Percentiles rank a stretch among this genome's conserved stretches.
These are phyloP conservation scores for Dactylellina cionopaga DNA, from an alignment of 2,329 filamentous ascomycete genomes.

Conservation along the genomic window DNA sequence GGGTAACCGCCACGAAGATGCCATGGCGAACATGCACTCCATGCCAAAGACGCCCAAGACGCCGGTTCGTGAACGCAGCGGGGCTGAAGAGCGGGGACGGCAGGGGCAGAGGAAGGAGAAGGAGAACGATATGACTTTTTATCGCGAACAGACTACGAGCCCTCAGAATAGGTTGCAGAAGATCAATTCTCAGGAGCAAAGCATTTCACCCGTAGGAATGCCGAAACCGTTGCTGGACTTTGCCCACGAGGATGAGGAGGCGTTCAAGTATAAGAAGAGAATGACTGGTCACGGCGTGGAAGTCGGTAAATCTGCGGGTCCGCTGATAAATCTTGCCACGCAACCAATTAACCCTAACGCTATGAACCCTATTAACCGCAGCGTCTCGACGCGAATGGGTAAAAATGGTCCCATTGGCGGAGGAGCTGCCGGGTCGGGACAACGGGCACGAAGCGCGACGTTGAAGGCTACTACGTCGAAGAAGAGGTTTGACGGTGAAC, in stretches of 20 bases:
- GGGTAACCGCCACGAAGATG: conserved; percentile 26
- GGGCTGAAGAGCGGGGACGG: conserved; percentile 27
- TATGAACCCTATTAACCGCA: conserved; percentile 17
- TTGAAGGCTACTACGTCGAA: conserved; percentile 30
- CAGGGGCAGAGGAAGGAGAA: conserved; percentile 41
- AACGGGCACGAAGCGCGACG: conserved; percentile 34
- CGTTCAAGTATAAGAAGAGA: conserved; percentile 42
- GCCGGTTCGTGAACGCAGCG: conserved; percentile 20
- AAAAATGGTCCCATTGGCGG: background rate
- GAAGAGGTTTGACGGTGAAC: conserved; percentile 27
- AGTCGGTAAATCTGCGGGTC: conserved; percentile 30
- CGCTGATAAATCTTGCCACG: conserved; percentile 42
- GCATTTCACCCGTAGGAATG: conserved; percentile 14
- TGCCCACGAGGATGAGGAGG: conserved; percentile 35
- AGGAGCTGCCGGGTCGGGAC: background rate
- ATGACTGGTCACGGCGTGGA: conserved; percentile 47
- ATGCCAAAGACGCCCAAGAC: conserved; percentile 35
- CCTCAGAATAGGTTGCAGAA: conserved; percentile 23
- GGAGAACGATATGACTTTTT: conserved; percentile 29
- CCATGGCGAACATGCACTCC: background rate
- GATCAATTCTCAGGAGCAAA: conserved; percentile 11
- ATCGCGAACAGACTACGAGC: conserved; percentile 37
- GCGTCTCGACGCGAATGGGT: conserved; percentile 45
- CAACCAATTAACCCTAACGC: conserved; percentile 24
- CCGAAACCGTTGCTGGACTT: conserved; percentile 37